phyloP scores from a whole-genome alignment of 192 early-diverging fungal species.

The Coemansia sp. region DNA sequence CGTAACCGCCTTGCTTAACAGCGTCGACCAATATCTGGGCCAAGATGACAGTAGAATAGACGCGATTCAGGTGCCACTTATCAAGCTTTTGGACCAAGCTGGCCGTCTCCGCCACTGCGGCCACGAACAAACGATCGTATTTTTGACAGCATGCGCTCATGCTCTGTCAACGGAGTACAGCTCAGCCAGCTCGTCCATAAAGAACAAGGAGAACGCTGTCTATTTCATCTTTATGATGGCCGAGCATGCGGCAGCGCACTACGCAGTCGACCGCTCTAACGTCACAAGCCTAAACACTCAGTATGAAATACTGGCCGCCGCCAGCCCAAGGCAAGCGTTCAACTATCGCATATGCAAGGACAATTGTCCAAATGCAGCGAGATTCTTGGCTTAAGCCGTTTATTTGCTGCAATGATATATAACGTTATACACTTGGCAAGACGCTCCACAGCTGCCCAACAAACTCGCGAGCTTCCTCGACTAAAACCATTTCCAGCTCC shows the following conservation, averaged over 20 bases:
- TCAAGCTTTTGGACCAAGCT: conserved; percentile 23
- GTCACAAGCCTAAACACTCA: conserved; percentile 9
- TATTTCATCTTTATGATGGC: conserved; percentile 28
- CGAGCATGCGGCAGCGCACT: conserved; percentile 36
- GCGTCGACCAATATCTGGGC: conserved; percentile 7
- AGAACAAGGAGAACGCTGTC: conserved; percentile 30
- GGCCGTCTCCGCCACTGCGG: conserved; percentile 29
- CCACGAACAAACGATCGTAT: conserved; percentile 32
- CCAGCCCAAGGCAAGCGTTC: conserved; percentile 36
- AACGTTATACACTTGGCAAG: background rate
- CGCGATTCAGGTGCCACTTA: conserved; percentile 6
- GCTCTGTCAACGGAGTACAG: conserved; percentile 22
- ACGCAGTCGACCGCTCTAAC: conserved; percentile 22
- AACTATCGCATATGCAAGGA: conserved; percentile 29
- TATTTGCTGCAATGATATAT: background rate
- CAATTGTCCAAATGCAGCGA: conserved; percentile 30
- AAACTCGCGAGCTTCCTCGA: conserved; percentile 86
- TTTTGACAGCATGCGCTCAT: conserved; percentile 18
- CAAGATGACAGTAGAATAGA: background rate
- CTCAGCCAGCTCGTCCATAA: background rate
- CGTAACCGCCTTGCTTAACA: conserved; percentile 25
- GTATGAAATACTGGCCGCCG: conserved; percentile 22
- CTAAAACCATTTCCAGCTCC: conserved; percentile 83
- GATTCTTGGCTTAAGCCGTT: conserved; percentile 14
- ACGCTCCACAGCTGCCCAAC: conserved; percentile 86